Evolutionary conservation across 345 rosid species (phyloP).

Genomic region (Dipteronia dyeriana): DNA sequence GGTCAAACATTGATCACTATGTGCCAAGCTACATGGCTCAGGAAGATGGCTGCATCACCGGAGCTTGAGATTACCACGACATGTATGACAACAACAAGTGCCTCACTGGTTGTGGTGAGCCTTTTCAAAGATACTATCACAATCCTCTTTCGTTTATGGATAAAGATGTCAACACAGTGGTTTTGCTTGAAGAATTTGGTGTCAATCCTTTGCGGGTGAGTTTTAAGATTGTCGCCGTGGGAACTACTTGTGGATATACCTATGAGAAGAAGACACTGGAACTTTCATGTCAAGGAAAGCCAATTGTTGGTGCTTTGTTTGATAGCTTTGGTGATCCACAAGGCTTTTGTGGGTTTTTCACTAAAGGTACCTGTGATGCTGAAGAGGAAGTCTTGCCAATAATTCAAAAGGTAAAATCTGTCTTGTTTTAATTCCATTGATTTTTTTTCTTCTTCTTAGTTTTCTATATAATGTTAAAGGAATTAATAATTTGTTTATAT

Average conservation of each 20-base stretch:
- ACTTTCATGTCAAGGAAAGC: conserved; percentile 46
- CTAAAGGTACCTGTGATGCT: conserved; percentile 36
- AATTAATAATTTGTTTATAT: background rate
- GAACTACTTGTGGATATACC: conserved; percentile 36
- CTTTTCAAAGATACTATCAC: conserved; percentile 62
- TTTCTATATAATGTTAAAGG: background rate
- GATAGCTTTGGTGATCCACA: conserved; percentile 53
- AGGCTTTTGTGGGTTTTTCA: conserved; percentile 50
- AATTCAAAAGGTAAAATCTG: conserved; percentile 13
- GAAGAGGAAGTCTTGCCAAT: background rate
- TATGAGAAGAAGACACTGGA: conserved; percentile 40
- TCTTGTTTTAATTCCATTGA: background rate
- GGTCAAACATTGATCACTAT: conserved; percentile 62
- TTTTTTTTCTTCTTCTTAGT: background rate
- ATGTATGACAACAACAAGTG: conserved; percentile 35
- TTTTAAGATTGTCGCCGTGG: conserved; percentile 33
- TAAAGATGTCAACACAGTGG: conserved; percentile 36
- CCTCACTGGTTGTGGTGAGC: conserved; percentile 39
- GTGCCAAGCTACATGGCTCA: conserved; percentile 41
- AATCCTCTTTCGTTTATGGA: conserved; percentile 48
- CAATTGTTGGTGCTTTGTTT: conserved; percentile 28
- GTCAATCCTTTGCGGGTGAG: conserved; percentile 41
- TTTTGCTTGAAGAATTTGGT: conserved; percentile 61
- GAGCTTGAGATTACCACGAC: conserved; percentile 44
- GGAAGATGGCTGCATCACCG: conserved; percentile 30